Base-by-base conservation (phyloP, 148 eudicot species). In the Oxyria digyna region DNA sequence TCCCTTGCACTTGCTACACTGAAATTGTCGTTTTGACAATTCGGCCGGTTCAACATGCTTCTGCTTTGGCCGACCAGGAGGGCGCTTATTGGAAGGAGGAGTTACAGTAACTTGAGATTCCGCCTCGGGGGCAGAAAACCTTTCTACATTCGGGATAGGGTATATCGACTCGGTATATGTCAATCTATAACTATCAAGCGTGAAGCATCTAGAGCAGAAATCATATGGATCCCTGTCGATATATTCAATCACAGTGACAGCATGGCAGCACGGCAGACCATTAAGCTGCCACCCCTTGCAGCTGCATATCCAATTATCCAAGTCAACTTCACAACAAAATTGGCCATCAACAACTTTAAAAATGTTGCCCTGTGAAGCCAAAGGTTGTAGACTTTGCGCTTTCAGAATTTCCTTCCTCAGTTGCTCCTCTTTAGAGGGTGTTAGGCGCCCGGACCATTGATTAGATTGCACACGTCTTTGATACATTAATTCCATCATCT, bases 1-100 rank as follows among this genome's bases (percentile, higher is more conserved):
- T 42, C 89, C 89, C 77, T 85, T 85, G 76, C 89, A 85, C 74
- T 75, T 85, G 74, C 89, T 83, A 79, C 89, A 85, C 75, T 85
- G 89, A 64, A 83, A 82, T 77, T 81, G 84, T 20, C 87, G 83
- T 72, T 81, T 85, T 62, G 77, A 37, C 33, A 77, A 21, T 42
- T 85, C 85, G 9, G 57, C 69, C 18, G 70, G 43, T 38, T 76
- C 84, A 50, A 52, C 74, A 42, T 49, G 67, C 69, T 79, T 82
- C 69, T 69, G 31, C 65, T 78, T 85, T 37, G 83, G 82, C 42
- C 87, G 67, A 18, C 83, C 85, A 4, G 83, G 76, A 15, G 85
- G 72, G 31, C 86, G 84, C 67, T 77, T 80, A 62, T 78, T 75
- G 37, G 89, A 81, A 14, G 89, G 89, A 69, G 89, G 89, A 6